phyloP scores from a whole-genome alignment of 306 rosid species.

The Prunus padus region DNA sequence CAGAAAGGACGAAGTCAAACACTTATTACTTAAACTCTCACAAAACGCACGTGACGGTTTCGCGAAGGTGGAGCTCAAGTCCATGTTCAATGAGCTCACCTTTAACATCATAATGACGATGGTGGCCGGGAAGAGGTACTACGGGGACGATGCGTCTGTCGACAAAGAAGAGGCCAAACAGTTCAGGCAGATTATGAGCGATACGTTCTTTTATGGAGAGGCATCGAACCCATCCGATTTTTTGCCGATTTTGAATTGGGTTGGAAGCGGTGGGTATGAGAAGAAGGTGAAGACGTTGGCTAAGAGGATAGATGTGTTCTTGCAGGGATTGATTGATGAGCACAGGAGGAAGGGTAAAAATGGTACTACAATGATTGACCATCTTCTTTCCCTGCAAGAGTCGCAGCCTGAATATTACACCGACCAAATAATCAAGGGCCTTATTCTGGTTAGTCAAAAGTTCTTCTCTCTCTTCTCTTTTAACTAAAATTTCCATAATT shows the following conservation, averaged over 20 bases:
- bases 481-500: too few relatives aligned
- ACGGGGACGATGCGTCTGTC: slow-evolving; percentile 30
- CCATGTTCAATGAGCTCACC: slow-evolving; percentile 48
- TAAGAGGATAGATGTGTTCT: slow-evolving; percentile 6
- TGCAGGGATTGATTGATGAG: slow-evolving; percentile 58
- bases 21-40: slow-evolving; percentile 36
- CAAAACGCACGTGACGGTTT: slow-evolving; percentile 7
- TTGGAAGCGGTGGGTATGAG: slow-evolving; percentile 14
- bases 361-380: slow-evolving; percentile 44
- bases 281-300: slow-evolving; percentile 5
- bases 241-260: slow-evolving; percentile 41
- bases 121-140: slow-evolving; percentile 69
- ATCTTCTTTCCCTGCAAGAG: slow-evolving; percentile 43
- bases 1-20: slow-evolving; percentile 43
- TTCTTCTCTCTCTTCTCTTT: too few relatives aligned
- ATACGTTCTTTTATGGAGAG: slow-evolving; percentile 16
- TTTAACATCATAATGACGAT: slow-evolving; percentile 63
- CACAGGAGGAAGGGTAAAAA: slow-evolving; percentile 17
- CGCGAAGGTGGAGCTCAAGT: slow-evolving; percentile 36
- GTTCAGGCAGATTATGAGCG: slow-evolving; percentile 43
- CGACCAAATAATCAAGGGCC: slow-evolving; percentile 65
- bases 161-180: slow-evolving; percentile 40
- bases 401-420: slow-evolving; percentile 63
- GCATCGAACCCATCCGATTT: slow-evolving; percentile 43
- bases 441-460: slow-evolving; percentile 47